Evolutionary conservation across 2,329 filamentous ascomycete species (phyloP).

Genomic region (Alternaria viburni): DNA sequence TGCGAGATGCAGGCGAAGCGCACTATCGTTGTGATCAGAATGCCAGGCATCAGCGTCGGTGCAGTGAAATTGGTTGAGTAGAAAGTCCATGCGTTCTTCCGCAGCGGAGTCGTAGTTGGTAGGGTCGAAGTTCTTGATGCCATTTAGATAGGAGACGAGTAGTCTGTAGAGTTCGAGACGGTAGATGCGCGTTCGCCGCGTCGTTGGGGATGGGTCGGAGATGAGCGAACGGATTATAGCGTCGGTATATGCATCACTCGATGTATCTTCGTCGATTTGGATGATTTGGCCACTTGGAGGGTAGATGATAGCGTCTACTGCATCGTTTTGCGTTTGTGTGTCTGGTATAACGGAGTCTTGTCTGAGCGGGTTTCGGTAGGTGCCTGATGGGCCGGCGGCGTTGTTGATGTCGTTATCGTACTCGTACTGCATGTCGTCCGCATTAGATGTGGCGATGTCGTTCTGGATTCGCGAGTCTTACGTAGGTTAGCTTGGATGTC

Average conservation of each 20-base stretch:
- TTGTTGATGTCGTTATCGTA: not conserved
- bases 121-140: conserved; percentile 10
- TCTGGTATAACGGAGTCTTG: conserved; percentile 18
- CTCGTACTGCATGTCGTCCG: not conserved
- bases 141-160: conserved; percentile 1
- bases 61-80: conserved; percentile 13
- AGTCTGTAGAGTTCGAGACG: conserved; percentile 18
- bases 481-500: not conserved
- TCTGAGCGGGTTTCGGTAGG: conserved; percentile 6
- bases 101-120: conserved; percentile 4
- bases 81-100: conserved; percentile 12
- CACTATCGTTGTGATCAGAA: not conserved
- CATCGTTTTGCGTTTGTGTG: not conserved
- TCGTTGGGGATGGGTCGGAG: not conserved
- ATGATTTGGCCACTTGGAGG: not conserved
- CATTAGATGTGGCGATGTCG: not conserved
- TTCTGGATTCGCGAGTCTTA: not conserved
- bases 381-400: conserved; percentile 18
- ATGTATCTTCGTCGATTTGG: not conserved
- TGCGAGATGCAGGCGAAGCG: not conserved
- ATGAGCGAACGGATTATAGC: not conserved
- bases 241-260: not conserved
- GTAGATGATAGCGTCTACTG: not conserved
- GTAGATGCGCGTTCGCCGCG: not conserved
- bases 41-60: not conserved